These are phyloP conservation scores for Luffa aegyptiaca DNA, from an alignment of 306 rosid genomes.

Conservation along the genomic window DNA sequence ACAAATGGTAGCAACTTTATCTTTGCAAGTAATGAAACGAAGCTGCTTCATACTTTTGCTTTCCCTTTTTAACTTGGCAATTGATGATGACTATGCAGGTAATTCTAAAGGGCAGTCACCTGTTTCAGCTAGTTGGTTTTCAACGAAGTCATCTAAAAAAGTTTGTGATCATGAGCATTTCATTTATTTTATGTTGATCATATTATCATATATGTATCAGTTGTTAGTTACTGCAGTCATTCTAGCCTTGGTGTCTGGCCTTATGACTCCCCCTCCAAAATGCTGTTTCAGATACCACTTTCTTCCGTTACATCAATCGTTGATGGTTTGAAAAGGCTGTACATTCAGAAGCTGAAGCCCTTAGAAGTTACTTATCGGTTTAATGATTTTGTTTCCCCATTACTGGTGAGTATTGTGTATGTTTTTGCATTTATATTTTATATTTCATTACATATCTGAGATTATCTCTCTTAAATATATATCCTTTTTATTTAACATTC, in stretches of 20 bases:
- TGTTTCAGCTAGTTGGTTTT: conserved; percentile 52
- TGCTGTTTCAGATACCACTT: conserved; percentile 39
- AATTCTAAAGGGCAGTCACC: conserved; percentile 34
- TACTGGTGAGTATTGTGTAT: conserved; percentile 39
- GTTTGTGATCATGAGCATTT: conserved; percentile 17
- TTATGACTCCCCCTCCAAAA: not conserved
- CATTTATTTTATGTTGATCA: not conserved
- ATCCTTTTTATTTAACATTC: not conserved
- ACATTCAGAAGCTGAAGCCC: conserved; percentile 88
- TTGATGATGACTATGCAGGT: conserved; percentile 31
- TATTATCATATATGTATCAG: not conserved
- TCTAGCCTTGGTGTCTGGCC: not conserved
- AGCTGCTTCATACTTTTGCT: conserved; percentile 5
- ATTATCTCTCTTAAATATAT: not conserved
- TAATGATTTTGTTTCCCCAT: conserved; percentile 79
- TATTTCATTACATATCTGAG: not conserved
- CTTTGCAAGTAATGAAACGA: conserved; percentile 6
- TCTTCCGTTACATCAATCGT: conserved; percentile 74
- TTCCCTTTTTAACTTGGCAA: conserved; percentile 10
- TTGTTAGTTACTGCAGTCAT: not conserved
- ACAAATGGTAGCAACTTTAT: conserved; percentile 36
- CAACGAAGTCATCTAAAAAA: conserved; percentile 56
- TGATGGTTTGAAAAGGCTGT: conserved; percentile 82
- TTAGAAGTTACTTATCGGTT: conserved; percentile 68
- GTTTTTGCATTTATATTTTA: not conserved